Evolutionary conservation across 305 asterid genomes (phyloP).

Genomic region (Solanum hybrid): DNA sequence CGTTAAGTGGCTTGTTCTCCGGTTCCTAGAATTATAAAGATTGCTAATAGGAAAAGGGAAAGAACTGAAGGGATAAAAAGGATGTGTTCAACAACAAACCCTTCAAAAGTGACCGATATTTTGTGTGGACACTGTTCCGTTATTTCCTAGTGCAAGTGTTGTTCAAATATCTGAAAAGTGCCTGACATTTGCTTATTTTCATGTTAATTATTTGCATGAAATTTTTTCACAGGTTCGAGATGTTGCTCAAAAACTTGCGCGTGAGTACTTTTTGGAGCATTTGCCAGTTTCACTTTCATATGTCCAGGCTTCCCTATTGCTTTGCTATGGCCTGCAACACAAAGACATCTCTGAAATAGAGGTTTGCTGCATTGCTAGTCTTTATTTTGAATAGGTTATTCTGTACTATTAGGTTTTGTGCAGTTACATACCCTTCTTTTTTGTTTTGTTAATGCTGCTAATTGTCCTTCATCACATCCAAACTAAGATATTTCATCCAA

Average conservation of each 20-base stretch:
- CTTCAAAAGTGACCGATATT: not conserved
- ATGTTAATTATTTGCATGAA: not conserved
- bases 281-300: conserved; percentile 65
- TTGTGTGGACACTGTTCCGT: not conserved
- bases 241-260: conserved; percentile 52
- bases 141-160: not conserved
- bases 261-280: conserved; percentile 59
- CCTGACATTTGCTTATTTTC: not conserved
- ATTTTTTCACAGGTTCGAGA: conserved; percentile 44
- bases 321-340: conserved; percentile 79
- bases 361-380: conserved; percentile 37
- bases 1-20: not conserved
- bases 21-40: not conserved
- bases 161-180: not conserved
- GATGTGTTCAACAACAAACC: not conserved
- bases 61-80: not conserved
- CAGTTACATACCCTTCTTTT: not conserved
- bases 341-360: conserved; percentile 48
- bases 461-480: not conserved
- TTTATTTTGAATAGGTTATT: not conserved
- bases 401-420: not conserved
- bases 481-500: not conserved
- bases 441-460: not conserved
- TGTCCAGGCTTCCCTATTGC: conserved; percentile 80
- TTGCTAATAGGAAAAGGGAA: not conserved